Base-by-base conservation (phyloP, 192 early-diverging fungal genomes). In the Coemansia sp. region DNA sequence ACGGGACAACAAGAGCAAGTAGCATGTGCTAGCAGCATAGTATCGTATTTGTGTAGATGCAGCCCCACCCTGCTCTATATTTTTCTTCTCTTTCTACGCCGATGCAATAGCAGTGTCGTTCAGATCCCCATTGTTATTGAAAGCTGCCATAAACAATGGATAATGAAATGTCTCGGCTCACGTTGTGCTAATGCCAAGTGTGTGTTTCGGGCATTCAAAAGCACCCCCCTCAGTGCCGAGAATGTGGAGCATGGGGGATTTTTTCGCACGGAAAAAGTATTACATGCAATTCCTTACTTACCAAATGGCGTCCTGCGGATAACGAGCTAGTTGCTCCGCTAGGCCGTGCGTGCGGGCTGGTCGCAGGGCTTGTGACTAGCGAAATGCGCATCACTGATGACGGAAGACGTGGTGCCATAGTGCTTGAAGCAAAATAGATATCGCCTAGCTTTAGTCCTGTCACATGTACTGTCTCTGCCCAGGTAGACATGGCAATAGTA, bases 351-450 rank as follows among this genome's bases (percentile, higher is more conserved):
- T 50, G 68, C 52, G 57, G 33, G 39, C 58, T 25, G 19, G 57
- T 9, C 6, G 57, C 51, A 9, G 64, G 36, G 42, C 54, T 68
- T 21, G 67, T 54, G 20, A 60, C 54, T 64, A 82, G 56, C 14
- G 72, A 63, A 9, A 82, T 61, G 5, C 71, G 69, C 54, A 82
- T 61, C 30, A 82, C 74, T 14, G 79, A 82, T 9, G 74, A 57
- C 8, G 79, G 79, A 53, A 82, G 62, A 0, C 64, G 74, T 6
- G 79, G 74, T 6, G 79, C 70, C 64, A 82, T 66, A 11, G 74
- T 76, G 68, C 79, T 73, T 10, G 79, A 76, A 20, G 66, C 79
- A 70, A 82, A 82, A 51, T 70, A 68, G 3, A 72, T 51, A 25
- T 82, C 79, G 11, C 68, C 62, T 57, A 82, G 64, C 36, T 62